Evolutionary conservation across 768 basidiomycete genomes (phyloP), one percentile per base, ranked within the genome.

Genomic region (Leccinellum luteum): DNA sequence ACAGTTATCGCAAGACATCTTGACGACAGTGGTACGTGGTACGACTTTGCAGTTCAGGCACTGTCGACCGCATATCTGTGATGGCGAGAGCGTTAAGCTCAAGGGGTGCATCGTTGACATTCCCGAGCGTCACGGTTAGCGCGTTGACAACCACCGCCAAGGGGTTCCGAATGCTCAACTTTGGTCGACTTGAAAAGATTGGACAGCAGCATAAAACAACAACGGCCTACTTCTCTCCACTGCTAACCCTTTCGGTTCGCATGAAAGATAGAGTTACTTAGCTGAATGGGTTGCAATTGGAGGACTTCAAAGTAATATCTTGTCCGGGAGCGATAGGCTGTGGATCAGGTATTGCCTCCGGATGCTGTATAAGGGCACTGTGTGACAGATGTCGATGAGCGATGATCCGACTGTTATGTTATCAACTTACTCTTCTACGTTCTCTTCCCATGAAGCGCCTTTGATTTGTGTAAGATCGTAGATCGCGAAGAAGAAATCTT

Each of bases 181-280:
- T 90, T 52, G 30, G 30, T 28, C 28, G 23, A 52, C 41, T 48
- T 57, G 57, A 58, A 45, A n/a, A 44, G 54, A 48, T 43, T 51
- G 23, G 51, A 49, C 15, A 54, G 23, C 54, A 28, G 1, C 28
- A 28, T 35, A 15, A 12, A 32, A 28, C n/a, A 38, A 32, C n/a
- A 23, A 30, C 6, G 15, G 14, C 87, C 65, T 72, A 96, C 96
- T 94, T 94, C 67, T 94, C 91, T 67, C 94, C 94, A 43, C 90
- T 89, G 71, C 89, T 97, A 55, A 96, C 85, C 28, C 92, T 79
- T 64, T 98, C 97, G 1, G 96, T 96, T 17, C 95, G 85, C 92
- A 97, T 96, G 77, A 99, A 99, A 0, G 97, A 98, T 17, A 99
- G 74, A 1, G 92, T 87, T n/a, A n/a, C n/a, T n/a, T 4, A 99